Evolutionary conservation across 768 basidiomycete species (phyloP), one percentile per base, ranked within the genome.

Genomic region (Termitomyces heimii): DNA sequence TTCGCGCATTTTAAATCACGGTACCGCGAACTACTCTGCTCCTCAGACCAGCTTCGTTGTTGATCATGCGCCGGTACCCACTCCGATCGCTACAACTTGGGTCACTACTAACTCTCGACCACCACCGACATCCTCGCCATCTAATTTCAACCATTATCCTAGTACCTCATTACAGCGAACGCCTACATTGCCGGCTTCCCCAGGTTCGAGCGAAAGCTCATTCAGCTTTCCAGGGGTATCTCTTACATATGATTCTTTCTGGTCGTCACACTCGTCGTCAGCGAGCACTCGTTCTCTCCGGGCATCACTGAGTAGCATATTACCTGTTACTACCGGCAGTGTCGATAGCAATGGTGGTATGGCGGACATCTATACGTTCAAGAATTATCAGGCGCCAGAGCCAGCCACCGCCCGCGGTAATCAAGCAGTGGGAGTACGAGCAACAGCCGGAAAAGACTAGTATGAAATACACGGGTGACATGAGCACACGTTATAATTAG

Each of bases 211-310:
- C 18, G 61, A 58, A 20, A 67, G 67, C 44, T 65, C 70, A 55
- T 67, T 64, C 55, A 65, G 62, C 45, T 71, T 69, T 58, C 53
- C 66, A 22, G 61, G 59, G n/a, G 66, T 73, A 8, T 66, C 74
- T 12, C 69, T 83, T 44, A 82, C 83, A 3, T 85, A 85, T 61
- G 84, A 84, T 63, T 81, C 81, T 0, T 85, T 84, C 63, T 85
- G 82, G 84, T 82, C 83, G 1, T 74, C 80, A 7, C 81, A 83
- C 58, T 69, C 78, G 39, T 62, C 62, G 2, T 58, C 64, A 35
- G 62, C 66, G 3, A 62, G 48, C 14, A 53, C 62, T 8, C 59
- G 62, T 24, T 62, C 65, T 8, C 63, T 66, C 57, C 57, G 63
- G 10, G 39, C 55, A 12, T 59, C 66, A 24, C 51, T 42, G 29